Percentiles rank a stretch among this genome's conserved stretches.
Conservation (phyloP, 805 yeast species). For the Schwanniomyces sp. region DNA sequence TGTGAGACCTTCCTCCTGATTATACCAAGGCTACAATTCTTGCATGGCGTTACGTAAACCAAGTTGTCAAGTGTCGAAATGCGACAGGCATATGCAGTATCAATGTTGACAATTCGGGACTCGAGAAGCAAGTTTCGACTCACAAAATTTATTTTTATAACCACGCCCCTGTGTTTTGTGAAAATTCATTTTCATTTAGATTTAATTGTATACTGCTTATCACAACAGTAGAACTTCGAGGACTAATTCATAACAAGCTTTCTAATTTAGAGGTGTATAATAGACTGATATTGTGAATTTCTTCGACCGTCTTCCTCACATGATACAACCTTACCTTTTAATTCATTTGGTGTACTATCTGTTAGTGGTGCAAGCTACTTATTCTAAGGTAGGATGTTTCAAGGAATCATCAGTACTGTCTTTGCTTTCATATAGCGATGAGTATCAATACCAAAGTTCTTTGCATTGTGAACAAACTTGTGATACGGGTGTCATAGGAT, state of each 20-base stretch:
- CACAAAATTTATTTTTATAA: neutral
- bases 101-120: neutral
- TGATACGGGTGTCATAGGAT: conserved; percentile 38
- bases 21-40: neutral
- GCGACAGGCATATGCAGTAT: neutral
- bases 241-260: neutral
- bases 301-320: neutral
- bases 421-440: conserved; percentile 42
- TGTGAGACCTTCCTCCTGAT: neutral
- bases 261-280: neutral
- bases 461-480: conserved; percentile 57
- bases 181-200: neutral
- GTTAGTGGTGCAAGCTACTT: conserved; percentile 2
- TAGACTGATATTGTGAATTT: neutral
- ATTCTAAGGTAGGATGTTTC: conserved; percentile 23
- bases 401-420: conserved; percentile 25
- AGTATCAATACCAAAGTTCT: conserved; percentile 59
- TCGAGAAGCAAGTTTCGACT: neutral
- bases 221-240: neutral
- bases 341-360: neutral
- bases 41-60: neutral
- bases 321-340: neutral
- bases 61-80: neutral
- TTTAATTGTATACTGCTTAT: neutral
- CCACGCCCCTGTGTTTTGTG: conserved; percentile 1